Conservation (phyloP, 2,329 filamentous ascomycete species). For the Apiospora saccharicola region DNA sequence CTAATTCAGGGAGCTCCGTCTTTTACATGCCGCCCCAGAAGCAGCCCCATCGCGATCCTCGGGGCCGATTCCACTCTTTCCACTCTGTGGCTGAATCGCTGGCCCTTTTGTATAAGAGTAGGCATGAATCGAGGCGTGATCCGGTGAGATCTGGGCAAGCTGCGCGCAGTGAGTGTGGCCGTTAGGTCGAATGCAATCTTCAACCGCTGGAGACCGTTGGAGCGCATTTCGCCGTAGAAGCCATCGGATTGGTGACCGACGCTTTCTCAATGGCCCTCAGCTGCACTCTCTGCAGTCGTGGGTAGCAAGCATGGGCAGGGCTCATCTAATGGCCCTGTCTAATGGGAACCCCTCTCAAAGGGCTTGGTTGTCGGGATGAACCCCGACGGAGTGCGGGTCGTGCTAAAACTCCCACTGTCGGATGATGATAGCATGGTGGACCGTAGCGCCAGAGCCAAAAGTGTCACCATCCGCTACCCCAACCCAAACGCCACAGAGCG, state of each 20-base stretch:
- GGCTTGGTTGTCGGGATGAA: conserved; percentile 9
- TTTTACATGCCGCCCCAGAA: conserved; percentile 1
- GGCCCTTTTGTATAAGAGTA: neutral
- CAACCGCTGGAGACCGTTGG: conserved; percentile 13
- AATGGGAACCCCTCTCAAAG: neutral
- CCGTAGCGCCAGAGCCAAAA: conserved; percentile 5
- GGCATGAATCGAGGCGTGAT: conserved; percentile 15
- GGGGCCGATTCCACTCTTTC: conserved; percentile 2
- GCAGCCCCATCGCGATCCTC: neutral
- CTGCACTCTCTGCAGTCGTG: neutral
- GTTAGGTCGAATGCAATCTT: neutral
- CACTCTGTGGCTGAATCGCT: conserved; percentile 16
- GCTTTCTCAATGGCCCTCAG: neutral
- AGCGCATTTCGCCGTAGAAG: neutral
- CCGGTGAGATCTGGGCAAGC: neutral
- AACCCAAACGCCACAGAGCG: conserved; percentile 6
- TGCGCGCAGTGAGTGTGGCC: neutral
- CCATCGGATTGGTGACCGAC: neutral
- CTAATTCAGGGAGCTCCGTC: conserved; percentile 18
- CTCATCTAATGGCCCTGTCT: neutral
- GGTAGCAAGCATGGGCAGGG: conserved; percentile 8
- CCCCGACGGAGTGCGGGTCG: conserved; percentile 5
- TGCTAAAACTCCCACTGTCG: conserved; percentile 12
- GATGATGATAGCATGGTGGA: conserved; percentile 5
- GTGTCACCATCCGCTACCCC: conserved; percentile 4